Base-by-base conservation (phyloP, 805 yeast genomes). In the Metschnikowia vanudenii region DNA sequence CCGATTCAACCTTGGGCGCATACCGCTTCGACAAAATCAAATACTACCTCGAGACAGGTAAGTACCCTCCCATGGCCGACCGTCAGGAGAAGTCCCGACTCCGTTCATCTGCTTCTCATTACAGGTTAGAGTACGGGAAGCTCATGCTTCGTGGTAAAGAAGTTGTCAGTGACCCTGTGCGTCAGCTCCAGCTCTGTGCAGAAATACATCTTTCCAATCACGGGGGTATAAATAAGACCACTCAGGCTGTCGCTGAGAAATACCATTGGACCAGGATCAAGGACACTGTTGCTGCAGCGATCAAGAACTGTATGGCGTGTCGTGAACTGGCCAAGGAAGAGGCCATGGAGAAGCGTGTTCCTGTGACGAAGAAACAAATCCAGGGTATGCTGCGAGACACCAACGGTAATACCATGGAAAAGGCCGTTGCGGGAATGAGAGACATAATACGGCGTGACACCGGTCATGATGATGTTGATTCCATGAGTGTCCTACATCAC, bases 191-290 rank as follows among this genome's bases (percentile, higher is more conserved):
- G 52, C 82, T 92, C 26, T 88, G 91, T 29, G 75, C 80, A 8
- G 85, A 83, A 37, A 68, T 81, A 17, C 99, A 92, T 62, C 61
- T 75, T 52, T 64, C 75, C 17, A 79, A 76, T 37, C 99, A 92
- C 61, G 84, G 84, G 11, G 98, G 98, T 10, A 89, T 92, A 52
- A 92, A 92, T 67, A 88, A 84, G 59, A 84, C 96, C 1, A 90
- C 97, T 0, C 70, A 92, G 0, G 68, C 78, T 14, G 79, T 94
- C 14, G 79, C 91, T 1, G 94, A 86, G 51, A 78, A 79, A 55
- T 92, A 86, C 56, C 96, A 89, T 63, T 92, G 98, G 97, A 80
- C 89, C 1, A 79, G 96, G 42, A 86, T 92, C 52, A 91, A 94
- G 65, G 89, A 81, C 46, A 88, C 96, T 0, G 97, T 88, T 1